Evolutionary conservation across 495 filamentous ascomycete genomes (phyloP).

Genomic region (Neurospora sp.): DNA sequence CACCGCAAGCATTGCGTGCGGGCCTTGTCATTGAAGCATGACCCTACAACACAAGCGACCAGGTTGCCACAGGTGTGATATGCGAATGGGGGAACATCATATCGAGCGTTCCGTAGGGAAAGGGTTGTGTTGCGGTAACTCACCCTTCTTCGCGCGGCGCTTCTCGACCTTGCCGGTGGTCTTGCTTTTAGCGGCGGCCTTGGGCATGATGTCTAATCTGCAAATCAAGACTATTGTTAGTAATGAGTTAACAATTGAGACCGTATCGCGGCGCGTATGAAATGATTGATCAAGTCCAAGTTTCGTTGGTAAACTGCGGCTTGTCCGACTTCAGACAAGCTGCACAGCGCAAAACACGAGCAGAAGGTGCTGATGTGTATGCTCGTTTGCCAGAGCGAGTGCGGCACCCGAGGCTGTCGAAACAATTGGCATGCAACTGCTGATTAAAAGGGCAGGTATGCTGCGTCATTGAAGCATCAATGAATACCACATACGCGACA

Average conservation of each 20-base stretch:
- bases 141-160: conserved; percentile 41
- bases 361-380: not conserved
- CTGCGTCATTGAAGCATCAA: not conserved
- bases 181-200: conserved; percentile 38
- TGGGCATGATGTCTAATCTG: conserved; percentile 31
- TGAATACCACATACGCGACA: not conserved
- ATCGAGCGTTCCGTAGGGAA: conserved; percentile 2
- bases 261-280: not conserved
- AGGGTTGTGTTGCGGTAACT: conserved; percentile 7
- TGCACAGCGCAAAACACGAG: not conserved
- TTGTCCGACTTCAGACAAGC: not conserved
- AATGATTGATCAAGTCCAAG: not conserved
- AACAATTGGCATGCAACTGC: not conserved
- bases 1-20: conserved; percentile 47
- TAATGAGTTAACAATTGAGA: not conserved
- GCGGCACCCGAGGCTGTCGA: conserved; percentile 1
- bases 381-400: not conserved
- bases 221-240: conserved; percentile 14
- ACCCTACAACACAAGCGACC: conserved; percentile 70
- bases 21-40: conserved; percentile 44
- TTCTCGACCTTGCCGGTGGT: conserved; percentile 33
- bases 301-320: not conserved
- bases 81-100: not conserved
- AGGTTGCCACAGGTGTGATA: conserved; percentile 2
- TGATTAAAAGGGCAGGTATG: not conserved